phyloP scores from a whole-genome alignment of 257 asterid genomes.

The Solanum rostratum region DNA sequence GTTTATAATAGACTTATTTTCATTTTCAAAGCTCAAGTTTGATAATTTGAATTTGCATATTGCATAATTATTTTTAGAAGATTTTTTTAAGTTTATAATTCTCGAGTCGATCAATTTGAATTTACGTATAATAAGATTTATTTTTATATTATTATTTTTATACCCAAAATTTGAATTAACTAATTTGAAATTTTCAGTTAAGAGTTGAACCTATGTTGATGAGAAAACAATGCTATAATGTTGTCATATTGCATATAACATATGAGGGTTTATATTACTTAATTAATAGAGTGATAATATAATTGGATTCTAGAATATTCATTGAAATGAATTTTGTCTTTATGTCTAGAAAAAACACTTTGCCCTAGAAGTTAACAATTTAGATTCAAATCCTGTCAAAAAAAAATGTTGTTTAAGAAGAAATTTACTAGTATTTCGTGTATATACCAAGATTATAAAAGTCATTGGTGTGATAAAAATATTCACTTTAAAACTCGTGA shows the following conservation, averaged over 20 bases:
- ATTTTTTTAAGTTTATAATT: not conserved
- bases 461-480: not conserved
- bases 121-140: not conserved
- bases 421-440: not conserved
- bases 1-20: no score
- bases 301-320: not conserved
- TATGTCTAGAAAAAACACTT: not conserved
- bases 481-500: not conserved
- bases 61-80: not conserved
- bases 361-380: not conserved
- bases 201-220: no score
- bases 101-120: accelerated
- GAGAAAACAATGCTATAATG: not conserved
- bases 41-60: not conserved
- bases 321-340: not conserved
- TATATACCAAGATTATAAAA: not conserved
- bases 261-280: not conserved
- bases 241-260: not conserved
- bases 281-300: not conserved
- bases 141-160: not conserved
- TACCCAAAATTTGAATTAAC: no score
- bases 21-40: not conserved
- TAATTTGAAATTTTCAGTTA: no score
- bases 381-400: not conserved
- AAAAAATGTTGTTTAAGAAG: not conserved